A percentile compares a stretch with the other conserved stretches of the same genome.
Evolutionary conservation across 306 rosid genomes (phyloP).

Genomic region (Notholithocarpus densiflorus): DNA sequence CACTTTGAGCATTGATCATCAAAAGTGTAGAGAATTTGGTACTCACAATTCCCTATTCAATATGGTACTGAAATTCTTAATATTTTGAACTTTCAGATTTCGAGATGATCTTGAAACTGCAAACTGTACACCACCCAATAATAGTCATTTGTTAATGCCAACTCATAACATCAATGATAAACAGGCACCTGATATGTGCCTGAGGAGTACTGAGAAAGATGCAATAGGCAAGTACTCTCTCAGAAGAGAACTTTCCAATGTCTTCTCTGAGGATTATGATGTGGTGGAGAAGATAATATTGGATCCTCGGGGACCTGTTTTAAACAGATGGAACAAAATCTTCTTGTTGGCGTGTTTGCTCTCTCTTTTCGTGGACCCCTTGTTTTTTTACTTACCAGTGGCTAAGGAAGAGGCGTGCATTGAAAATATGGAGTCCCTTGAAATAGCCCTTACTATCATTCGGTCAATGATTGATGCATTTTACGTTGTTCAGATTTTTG

Average conservation of each 20-base stretch:
- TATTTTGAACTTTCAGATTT: slow-evolving; percentile 34
- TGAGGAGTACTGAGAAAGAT: slow-evolving; percentile 6
- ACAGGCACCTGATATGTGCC: not conserved
- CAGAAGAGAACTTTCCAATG: slow-evolving; percentile 47
- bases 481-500: slow-evolving; percentile 49
- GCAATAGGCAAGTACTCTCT: slow-evolving; percentile 7
- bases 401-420: slow-evolving; percentile 43
- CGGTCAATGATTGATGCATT: slow-evolving; percentile 50
- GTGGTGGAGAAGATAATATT: slow-evolving; percentile 37
- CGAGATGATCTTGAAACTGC: slow-evolving; percentile 39
- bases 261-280: slow-evolving; percentile 64
- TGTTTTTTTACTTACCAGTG: slow-evolving; percentile 55
- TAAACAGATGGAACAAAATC: slow-evolving; percentile 47
- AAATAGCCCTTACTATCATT: slow-evolving; percentile 43
- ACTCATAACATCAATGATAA: slow-evolving; percentile 13
- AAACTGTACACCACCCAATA: slow-evolving; percentile 18
- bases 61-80: slow-evolving; percentile 21
- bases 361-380: slow-evolving; percentile 57
- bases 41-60: not conserved
- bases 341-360: slow-evolving; percentile 54
- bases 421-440: slow-evolving; percentile 34
- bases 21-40: not conserved
- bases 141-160: slow-evolving; percentile 4
- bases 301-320: slow-evolving; percentile 50
- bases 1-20: not conserved